Conservation (phyloP, 352 stramenopile genomes). For the Blastocystis sp. region DNA sequence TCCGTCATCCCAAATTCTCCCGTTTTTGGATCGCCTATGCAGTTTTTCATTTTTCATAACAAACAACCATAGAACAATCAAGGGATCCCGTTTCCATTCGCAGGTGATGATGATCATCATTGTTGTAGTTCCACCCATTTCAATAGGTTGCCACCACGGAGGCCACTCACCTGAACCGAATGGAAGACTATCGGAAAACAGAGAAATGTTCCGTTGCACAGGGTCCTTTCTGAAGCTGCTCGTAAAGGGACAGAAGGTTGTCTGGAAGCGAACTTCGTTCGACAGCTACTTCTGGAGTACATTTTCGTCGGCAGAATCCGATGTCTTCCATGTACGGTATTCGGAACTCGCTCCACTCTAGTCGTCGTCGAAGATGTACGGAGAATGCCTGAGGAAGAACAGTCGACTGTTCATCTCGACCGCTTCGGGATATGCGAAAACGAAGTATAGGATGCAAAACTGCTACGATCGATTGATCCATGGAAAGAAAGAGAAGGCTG, state of each 20-base stretch:
- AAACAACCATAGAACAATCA: too few species aligned
- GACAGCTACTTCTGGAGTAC: neutral
- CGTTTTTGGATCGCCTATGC: too few species aligned
- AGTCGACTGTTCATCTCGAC: neutral
- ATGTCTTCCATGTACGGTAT: neutral
- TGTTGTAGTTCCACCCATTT: too few species aligned
- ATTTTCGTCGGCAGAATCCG: neutral
- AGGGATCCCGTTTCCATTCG: too few species aligned
- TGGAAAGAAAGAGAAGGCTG: slow-evolving; percentile 23
- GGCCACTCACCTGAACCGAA: too few species aligned
- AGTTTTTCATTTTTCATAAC: too few species aligned
- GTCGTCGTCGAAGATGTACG: neutral
- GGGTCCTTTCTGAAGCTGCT: neutral
- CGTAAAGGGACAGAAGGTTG: neutral
- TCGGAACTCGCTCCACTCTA: neutral
- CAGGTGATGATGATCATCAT: too few species aligned
- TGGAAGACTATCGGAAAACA: too few species aligned
- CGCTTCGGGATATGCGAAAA: neutral
- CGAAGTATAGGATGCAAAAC: slow-evolving; percentile 40
- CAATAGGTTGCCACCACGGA: too few species aligned
- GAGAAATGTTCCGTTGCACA: slow-evolving; percentile 35
- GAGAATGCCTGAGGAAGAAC: neutral
- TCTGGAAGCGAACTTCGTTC: slow-evolving; percentile 26
- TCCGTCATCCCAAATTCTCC: too few species aligned
- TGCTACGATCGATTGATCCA: neutral